These are phyloP conservation scores for Aspergillus quadrilineatus DNA, from an alignment of 2,329 filamentous ascomycete species.

Conservation along the genomic window DNA sequence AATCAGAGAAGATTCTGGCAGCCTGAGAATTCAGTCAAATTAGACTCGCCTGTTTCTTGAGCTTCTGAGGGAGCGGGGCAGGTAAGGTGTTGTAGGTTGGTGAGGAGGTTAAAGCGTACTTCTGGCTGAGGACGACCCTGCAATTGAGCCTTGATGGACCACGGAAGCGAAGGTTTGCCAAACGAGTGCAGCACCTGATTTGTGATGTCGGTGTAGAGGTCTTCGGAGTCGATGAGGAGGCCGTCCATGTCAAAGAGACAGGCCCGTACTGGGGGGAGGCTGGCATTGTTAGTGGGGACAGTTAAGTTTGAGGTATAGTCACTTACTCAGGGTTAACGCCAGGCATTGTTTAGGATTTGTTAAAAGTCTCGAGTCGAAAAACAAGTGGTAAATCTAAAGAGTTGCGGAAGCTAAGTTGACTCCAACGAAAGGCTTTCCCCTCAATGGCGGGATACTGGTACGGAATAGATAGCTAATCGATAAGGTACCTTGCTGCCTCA, in stretches of 20 bases:
- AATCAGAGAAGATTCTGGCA: conserved; percentile 66
- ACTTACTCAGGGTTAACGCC: conserved; percentile 10
- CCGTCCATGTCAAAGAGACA: conserved; percentile 99
- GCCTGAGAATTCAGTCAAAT: conserved; percentile 40
- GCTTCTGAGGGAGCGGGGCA: conserved; percentile 1
- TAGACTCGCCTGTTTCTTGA: too few species aligned
- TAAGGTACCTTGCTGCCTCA: neutral
- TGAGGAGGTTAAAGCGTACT: conserved; percentile 32
- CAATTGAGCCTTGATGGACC: conserved; percentile 89
- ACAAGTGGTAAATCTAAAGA: conserved; percentile 4
- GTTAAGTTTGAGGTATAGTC: too few species aligned
- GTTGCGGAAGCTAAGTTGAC: neutral
- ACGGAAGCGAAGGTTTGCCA: conserved; percentile 73
- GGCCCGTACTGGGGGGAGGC: conserved; percentile 77
- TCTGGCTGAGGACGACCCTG: conserved; percentile 64
- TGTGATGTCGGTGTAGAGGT: conserved; percentile 78
- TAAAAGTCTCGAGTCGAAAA: neutral
- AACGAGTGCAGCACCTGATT: conserved; percentile 79
- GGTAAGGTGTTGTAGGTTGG: neutral
- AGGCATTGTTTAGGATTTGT: conserved; percentile 1
- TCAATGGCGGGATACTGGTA: neutral
- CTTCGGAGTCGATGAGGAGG: conserved; percentile 89
- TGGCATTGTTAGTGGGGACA: conserved; percentile 33
- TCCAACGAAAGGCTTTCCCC: neutral
- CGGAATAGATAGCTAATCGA: neutral